A percentile compares a stretch with the other conserved stretches of the same genome.
Conservation (phyloP, 176 grass and related monocot genomes). For the Oryza coarctata region DNA sequence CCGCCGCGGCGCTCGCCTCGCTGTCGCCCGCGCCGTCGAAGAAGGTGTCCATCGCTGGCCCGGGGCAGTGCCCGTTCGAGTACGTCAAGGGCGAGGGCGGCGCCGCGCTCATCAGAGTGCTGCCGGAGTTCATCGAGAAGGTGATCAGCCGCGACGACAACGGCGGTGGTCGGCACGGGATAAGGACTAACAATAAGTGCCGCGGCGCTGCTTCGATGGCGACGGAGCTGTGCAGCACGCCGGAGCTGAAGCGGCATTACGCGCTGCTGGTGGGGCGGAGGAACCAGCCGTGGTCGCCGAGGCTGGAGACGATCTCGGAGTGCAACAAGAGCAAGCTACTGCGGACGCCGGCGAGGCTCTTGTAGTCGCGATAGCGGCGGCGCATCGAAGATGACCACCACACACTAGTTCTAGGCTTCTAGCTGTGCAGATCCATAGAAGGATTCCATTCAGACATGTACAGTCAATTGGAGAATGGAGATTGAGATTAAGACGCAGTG, state of each 20-base stretch:
- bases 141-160: conserved; percentile 41
- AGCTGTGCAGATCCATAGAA: not conserved
- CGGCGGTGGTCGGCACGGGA: not conserved
- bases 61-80: conserved; percentile 61
- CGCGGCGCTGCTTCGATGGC: not conserved
- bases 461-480: not conserved
- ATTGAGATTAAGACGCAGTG: not conserved
- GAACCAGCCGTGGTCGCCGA: conserved; percentile 55
- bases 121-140: conserved; percentile 77
- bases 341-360: conserved; percentile 12
- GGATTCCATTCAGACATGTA: not conserved
- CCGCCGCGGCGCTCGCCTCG: conserved; percentile 60
- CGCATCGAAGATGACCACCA: not conserved
- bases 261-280: conserved; percentile 49
- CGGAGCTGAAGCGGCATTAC: conserved; percentile 85
- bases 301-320: conserved; percentile 75
- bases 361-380: conserved; percentile 25
- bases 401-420: not conserved
- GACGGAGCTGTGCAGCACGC: conserved; percentile 57
- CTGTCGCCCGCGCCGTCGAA: conserved; percentile 41
- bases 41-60: conserved; percentile 23
- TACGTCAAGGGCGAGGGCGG: conserved; percentile 67
- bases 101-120: conserved; percentile 47
- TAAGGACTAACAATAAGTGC: not conserved
- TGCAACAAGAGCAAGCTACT: conserved; percentile 24